phyloP scores from a whole-genome alignment of 495 filamentous ascomycete genomes.

The Penicillium waksmanii region DNA sequence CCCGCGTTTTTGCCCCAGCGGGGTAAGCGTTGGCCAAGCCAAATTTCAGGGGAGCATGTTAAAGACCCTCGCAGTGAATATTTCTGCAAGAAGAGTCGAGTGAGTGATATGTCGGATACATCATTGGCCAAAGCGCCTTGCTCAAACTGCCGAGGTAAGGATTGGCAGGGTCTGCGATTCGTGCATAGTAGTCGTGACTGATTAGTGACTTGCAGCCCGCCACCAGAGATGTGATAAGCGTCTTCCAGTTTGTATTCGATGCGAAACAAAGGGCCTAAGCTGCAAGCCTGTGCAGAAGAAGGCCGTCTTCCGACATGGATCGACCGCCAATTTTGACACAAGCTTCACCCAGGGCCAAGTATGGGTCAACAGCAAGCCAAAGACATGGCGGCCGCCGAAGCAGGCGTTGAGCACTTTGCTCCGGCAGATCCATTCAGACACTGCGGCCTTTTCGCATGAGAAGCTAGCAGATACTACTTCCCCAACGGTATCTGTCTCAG shows the following conservation, averaged over 20 bases:
- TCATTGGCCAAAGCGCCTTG: constrained; percentile 8
- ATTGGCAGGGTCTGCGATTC: not conserved
- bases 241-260: constrained; percentile 21
- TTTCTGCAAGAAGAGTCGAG: not conserved
- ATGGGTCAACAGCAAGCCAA: constrained; percentile 27
- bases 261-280: constrained; percentile 18
- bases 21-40: not conserved
- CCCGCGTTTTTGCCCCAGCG: not conserved
- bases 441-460: not conserved
- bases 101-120: not conserved
- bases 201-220: not conserved
- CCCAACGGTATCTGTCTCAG: not conserved
- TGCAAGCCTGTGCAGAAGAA: constrained; percentile 19
- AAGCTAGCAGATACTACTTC: not conserved
- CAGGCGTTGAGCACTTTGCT: not conserved
- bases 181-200: not conserved
- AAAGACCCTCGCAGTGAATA: not conserved
- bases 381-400: constrained; percentile 12
- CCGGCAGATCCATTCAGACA: not conserved
- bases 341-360: constrained; percentile 16
- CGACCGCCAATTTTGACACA: constrained; percentile 23
- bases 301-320: constrained; percentile 25
- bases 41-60: not conserved
- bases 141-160: constrained; percentile 6
- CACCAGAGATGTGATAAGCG: constrained; percentile 16